These are phyloP conservation scores for Kluyveromyces dobzhanskii DNA, from an alignment of 805 yeast genomes.

Conservation along the genomic window DNA sequence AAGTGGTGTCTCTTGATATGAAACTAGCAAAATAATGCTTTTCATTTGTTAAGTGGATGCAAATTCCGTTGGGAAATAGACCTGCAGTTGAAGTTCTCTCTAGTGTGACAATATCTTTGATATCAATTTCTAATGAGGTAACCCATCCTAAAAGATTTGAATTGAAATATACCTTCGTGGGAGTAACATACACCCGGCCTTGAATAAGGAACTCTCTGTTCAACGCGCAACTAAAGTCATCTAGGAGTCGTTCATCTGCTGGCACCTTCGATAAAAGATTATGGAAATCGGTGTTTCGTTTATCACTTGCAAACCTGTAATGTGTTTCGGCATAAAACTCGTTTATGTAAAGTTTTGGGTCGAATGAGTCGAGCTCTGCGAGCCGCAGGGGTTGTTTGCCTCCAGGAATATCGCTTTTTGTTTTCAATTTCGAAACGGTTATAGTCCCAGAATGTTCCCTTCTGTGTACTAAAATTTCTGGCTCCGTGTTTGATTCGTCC, in stretches of 20 bases:
- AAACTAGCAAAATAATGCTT: slow-evolving; percentile 83
- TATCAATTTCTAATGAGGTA: slow-evolving; percentile 64
- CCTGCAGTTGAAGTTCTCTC: slow-evolving; percentile 86
- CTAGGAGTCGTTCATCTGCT: slow-evolving; percentile 61
- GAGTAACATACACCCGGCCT: slow-evolving; percentile 79
- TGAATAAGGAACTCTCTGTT: slow-evolving; percentile 80
- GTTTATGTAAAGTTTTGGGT: slow-evolving; percentile 42
- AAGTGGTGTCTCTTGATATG: slow-evolving; percentile 69
- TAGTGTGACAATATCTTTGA: slow-evolving; percentile 49
- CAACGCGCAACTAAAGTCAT: slow-evolving; percentile 85
- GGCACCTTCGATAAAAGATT: slow-evolving; percentile 60
- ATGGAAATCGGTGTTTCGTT: slow-evolving; percentile 71
- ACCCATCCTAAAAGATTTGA: slow-evolving; percentile 82
- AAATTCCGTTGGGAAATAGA: slow-evolving; percentile 82
- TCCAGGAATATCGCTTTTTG: not conserved
- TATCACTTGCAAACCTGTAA: slow-evolving; percentile 55
- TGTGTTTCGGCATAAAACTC: slow-evolving; percentile 51
- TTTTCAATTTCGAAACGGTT: slow-evolving; percentile 3
- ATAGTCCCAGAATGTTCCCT: slow-evolving; percentile 1
- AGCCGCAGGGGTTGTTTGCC: not conserved
- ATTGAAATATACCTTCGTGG: slow-evolving; percentile 73
- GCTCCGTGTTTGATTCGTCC: slow-evolving; percentile 3
- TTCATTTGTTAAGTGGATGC: slow-evolving; percentile 53
- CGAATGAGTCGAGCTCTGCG: slow-evolving; percentile 8
- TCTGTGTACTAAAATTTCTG: slow-evolving; percentile 3